Percentiles rank a stretch among this genome's conserved stretches.
These are phyloP conservation scores for Metarhizium guizhouense DNA, from an alignment of 2,329 filamentous ascomycete species.

Conservation along the genomic window DNA sequence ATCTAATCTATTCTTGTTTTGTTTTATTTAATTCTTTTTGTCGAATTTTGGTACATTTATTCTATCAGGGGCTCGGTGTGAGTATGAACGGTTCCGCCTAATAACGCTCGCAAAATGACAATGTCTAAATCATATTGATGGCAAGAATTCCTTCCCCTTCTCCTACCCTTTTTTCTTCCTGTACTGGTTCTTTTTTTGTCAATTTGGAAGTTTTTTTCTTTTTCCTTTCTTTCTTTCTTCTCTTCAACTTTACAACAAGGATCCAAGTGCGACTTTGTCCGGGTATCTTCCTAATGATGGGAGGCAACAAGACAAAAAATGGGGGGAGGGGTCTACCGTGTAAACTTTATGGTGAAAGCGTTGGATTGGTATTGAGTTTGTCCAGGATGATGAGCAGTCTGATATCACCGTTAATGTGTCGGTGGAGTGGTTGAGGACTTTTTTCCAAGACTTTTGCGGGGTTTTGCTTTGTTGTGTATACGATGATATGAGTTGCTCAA, in stretches of 20 bases:
- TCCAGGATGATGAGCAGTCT: too few species aligned
- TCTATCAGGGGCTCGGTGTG: conserved; percentile 6
- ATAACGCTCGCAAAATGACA: conserved; percentile 5
- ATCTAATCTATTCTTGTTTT: too few species aligned
- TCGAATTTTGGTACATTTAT: too few species aligned
- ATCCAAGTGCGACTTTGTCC: not conserved
- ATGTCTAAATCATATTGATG: conserved; percentile 8
- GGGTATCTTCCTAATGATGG: not conserved
- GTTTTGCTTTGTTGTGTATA: conserved; percentile 6
- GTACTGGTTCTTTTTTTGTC: not conserved
- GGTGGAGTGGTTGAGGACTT: conserved; percentile 7
- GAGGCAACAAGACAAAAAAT: not conserved
- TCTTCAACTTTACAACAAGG: not conserved
- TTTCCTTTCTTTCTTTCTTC: not conserved
- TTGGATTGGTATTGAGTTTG: not conserved
- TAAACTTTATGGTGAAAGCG: not conserved
- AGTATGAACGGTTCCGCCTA: not conserved
- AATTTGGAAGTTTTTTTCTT: not conserved
- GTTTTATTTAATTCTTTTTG: too few species aligned
- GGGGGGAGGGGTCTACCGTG: not conserved
- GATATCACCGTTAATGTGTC: too few species aligned
- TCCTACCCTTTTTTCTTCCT: conserved; percentile 1
- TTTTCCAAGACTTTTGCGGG: conserved; percentile 8
- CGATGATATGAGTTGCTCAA: conserved; percentile 20
- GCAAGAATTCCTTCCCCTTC: conserved; percentile 4